These are phyloP conservation scores for Ogataea dorogensis DNA, from an alignment of 805 yeast genomes.

Conservation along the genomic window DNA sequence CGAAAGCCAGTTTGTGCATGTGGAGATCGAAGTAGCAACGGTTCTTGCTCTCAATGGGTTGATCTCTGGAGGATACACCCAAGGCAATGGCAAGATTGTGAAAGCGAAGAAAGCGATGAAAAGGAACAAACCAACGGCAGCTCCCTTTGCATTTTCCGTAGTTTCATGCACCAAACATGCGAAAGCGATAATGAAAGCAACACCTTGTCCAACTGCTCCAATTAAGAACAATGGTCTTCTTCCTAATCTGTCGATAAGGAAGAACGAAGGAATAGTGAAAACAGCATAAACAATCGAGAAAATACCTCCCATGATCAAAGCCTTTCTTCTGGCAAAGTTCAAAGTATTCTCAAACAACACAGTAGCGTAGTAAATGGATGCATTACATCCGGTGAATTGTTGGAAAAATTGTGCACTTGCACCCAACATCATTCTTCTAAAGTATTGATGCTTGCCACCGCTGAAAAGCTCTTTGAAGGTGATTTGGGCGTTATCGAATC, in stretches of 20 bases:
- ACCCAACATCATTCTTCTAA: constrained; percentile 60
- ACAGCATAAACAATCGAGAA: constrained; percentile 61
- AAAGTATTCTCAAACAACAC: constrained; percentile 53
- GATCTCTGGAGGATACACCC: constrained; percentile 70
- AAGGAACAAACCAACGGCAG: constrained; percentile 64
- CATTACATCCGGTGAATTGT: constrained; percentile 71
- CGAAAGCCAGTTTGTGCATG: constrained; percentile 68
- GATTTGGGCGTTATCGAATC: constrained; percentile 32
- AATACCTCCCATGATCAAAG: constrained; percentile 64
- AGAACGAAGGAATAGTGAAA: constrained; percentile 60
- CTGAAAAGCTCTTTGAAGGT: constrained; percentile 44
- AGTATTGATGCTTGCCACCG: constrained; percentile 53
- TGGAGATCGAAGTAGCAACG: constrained; percentile 58
- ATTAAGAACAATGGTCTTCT: constrained; percentile 52
- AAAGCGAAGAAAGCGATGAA: constrained; percentile 56
- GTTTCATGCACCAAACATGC: constrained; percentile 44
- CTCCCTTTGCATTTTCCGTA: constrained; percentile 53
- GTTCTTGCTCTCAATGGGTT: constrained; percentile 69
- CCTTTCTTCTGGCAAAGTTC: constrained; percentile 47
- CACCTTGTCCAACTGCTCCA: constrained; percentile 52
- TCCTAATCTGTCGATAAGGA: constrained; percentile 60
- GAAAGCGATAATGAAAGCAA: constrained; percentile 48
- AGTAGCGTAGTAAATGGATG: constrained; percentile 65
- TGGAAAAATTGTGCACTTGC: constrained; percentile 67
- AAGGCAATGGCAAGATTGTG: constrained; percentile 42